Base-by-base conservation (phyloP, 768 basidiomycete genomes). In the Mycena indigotica region DNA sequence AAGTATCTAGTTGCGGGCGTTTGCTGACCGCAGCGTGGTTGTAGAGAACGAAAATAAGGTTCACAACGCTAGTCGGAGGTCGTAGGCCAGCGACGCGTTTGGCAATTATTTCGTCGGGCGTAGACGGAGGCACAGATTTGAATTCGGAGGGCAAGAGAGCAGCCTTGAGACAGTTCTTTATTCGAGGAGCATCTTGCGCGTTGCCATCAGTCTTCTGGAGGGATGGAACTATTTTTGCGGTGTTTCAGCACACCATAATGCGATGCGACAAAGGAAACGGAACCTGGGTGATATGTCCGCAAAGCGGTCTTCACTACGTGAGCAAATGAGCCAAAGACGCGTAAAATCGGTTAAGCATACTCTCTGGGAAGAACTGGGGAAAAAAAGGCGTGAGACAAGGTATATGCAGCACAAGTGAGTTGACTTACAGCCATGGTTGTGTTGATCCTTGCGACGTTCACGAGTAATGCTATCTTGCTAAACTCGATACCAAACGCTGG, bases 371-470 rank as follows among this genome's bases (percentile, higher is more conserved):
- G 76, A 95, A 91, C 93, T 68, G 39, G 65, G 51, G 50, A 16
- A 58, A 53, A 67, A 35, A 61, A 61, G 62, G 29, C n/a, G 50
- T 28, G 24, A 56, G 53, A 21, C 39, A 32, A 35, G n/a, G n/a
- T n/a, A n/a, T 53, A 30, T 26, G 41, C 51, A 30, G 23, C 56
- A 45, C 55, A 52, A 58, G 54, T 59, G 10, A 35, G 17, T 8
- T 8, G 32, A 71, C 86, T 76, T 73, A 89, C 85, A 88, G 51
- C 92, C 84, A 94, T 87, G 28, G 93, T 95, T 35, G 94, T 95
- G 68, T 95, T 95, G 73, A 95, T 91, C 61, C 92, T 80, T 24
- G 93, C 93, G 46, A 94, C 89, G 67, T 96, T 96, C 51, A 92
- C 91, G 52, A 95, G 77, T 29, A 95, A 78, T 25, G 89, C 87